Base-by-base conservation (phyloP, 2,329 filamentous ascomycete genomes). In the Verticillium longisporum region DNA sequence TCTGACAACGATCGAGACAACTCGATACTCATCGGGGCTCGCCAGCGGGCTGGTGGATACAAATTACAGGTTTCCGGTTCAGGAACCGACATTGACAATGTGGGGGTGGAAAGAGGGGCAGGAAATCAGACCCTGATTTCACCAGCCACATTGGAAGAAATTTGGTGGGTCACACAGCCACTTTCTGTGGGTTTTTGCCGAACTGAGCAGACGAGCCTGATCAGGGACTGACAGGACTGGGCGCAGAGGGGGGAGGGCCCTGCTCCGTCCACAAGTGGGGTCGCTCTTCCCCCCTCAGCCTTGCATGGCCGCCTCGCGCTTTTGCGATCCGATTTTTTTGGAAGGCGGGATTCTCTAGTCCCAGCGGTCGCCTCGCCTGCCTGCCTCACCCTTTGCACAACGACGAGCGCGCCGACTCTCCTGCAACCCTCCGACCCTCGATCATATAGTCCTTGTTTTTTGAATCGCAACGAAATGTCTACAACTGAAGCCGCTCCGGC, bases 401-500 rank as follows among this genome's bases (percentile, higher is more conserved):
- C 11, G 9, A 9, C 9, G 45, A 50, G 45, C 45, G n/a, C 45
- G 45, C n/a, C 45, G 21, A n/a, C 45, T 26, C 26, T 26, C 1
- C 26, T 26, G 26, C 26, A 26, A 26, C 26, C 26, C 26, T 26
- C 26, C 26, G 4, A 26, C 2, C 26, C 26, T 26, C 26, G 26
- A 26, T 4, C 26, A 4, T 26, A 26, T 26, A 26, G 26, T 26
- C 26, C 3, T 26, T 26, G 26, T 4, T 26, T 26, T 26, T 26
- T 3, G 4, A 26, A 2, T 26, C 26, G 4, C 26, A 26, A 26
- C 58, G 75, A 50, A 57, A 85, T 86, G 80, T 80, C 80, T 34
- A 70, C 71, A 56, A 67, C 68, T 59, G 66, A 68, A 63, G 61
- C 71, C 36, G 71, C 71, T 34, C 68, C 74, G 10, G 72, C 73